A percentile compares a stretch with the other conserved stretches of the same genome.
Conservation (phyloP, 1,284 basidiomycete species). For the Ganoderma resinaceum region DNA sequence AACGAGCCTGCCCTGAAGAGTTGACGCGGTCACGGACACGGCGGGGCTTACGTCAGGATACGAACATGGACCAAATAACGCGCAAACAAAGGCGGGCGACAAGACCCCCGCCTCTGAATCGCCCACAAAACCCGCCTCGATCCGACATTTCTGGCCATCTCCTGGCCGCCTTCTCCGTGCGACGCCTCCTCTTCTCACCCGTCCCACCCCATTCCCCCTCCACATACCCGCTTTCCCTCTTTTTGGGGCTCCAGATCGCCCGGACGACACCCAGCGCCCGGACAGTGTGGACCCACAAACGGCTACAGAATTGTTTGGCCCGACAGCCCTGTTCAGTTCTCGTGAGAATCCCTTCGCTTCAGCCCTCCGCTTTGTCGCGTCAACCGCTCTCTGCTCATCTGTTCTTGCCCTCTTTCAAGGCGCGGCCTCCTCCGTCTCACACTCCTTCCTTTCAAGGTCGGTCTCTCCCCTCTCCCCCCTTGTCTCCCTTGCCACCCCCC, state of each 20-base stretch:
- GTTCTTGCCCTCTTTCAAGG: constrained; percentile 48
- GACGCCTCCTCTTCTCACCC: constrained; percentile 27
- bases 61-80: constrained; percentile 44
- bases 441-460: constrained; percentile 63
- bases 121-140: constrained; percentile 20
- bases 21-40: constrained; percentile 26
- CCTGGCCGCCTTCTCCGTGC: constrained; percentile 18
- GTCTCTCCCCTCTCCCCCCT: constrained; percentile 23
- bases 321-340: constrained; percentile 31
- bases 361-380: constrained; percentile 28
- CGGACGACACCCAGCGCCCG: constrained; percentile 16
- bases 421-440: constrained; percentile 75
- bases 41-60: constrained; percentile 33
- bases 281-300: constrained; percentile 40
- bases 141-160: constrained; percentile 23
- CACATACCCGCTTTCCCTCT: constrained; percentile 2
- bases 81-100: constrained; percentile 39
- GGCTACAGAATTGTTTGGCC: constrained; percentile 37
- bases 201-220: background rate
- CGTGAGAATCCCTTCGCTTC: constrained; percentile 38
- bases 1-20: constrained; percentile 23
- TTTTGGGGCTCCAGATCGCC: constrained; percentile 5
- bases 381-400: constrained; percentile 33
- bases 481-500: constrained; percentile 5
- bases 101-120: constrained; percentile 3